phyloP scores from a whole-genome alignment of 169 alveolate genomes.

The Toxoplasma gondii region DNA sequence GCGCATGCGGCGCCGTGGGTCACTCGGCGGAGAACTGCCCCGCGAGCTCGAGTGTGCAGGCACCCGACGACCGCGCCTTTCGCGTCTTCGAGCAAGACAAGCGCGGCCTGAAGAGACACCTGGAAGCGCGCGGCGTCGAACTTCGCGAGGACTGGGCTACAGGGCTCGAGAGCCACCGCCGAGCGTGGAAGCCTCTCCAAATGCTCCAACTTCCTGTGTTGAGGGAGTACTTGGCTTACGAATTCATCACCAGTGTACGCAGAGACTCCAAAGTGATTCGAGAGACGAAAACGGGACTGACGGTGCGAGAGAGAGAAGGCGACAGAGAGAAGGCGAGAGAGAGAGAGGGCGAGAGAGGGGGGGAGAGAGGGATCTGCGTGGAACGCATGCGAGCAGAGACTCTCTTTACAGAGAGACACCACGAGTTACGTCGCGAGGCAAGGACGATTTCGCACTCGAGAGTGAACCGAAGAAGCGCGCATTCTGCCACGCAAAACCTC shows the following conservation, averaged over 20 bases:
- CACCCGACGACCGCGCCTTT: background rate
- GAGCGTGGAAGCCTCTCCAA: slow-evolving; percentile 84
- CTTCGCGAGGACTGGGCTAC: background rate
- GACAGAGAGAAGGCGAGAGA: background rate
- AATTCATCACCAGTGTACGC: background rate
- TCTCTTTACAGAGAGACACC: background rate
- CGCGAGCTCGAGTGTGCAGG: background rate
- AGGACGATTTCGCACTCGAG: no score
- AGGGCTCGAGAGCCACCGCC: slow-evolving; percentile 7
- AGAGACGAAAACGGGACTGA: background rate
- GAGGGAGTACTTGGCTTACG: slow-evolving; percentile 78
- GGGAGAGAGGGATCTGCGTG: background rate
- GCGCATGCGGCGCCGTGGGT: background rate
- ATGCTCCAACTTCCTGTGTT: slow-evolving; percentile 81
- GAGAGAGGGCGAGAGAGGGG: background rate
- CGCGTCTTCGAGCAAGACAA: background rate
- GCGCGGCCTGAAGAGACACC: background rate
- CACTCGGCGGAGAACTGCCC: slow-evolving; percentile 1
- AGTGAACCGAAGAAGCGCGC: no score
- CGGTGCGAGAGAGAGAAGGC: background rate
- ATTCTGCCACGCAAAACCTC: no score
- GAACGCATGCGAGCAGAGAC: background rate
- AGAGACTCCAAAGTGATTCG: background rate
- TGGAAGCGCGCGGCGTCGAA: background rate
- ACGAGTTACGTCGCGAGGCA: background rate